Evolutionary conservation across 2,329 filamentous ascomycete genomes (phyloP).

Genomic region (Huntiella abstrusa): DNA sequence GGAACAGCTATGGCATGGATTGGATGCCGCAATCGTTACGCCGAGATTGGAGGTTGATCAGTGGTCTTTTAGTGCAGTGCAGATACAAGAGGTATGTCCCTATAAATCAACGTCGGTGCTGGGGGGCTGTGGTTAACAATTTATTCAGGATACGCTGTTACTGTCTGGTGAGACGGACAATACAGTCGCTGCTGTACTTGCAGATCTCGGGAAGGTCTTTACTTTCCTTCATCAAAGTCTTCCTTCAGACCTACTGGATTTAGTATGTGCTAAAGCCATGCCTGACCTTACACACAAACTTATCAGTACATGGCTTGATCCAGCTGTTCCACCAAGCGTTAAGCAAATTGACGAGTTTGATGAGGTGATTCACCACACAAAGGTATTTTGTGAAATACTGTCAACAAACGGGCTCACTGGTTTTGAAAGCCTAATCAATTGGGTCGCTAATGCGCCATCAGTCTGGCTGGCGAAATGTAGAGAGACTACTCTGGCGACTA

Average conservation of each 20-base stretch:
- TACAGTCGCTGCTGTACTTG: conserved; percentile 31
- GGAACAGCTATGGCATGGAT: conserved; percentile 39
- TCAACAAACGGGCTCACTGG: conserved; percentile 43
- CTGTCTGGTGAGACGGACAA: conserved; percentile 25
- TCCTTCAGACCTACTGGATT: conserved; percentile 33
- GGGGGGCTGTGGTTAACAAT: conserved; percentile 7
- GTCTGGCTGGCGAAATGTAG: conserved; percentile 75
- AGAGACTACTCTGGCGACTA: conserved; percentile 57
- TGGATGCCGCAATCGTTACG: conserved; percentile 41
- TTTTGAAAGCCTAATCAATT: conserved; percentile 48
- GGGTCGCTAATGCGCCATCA: conserved; percentile 61
- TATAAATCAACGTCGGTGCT: neutral
- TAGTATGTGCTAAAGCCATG: conserved; percentile 52
- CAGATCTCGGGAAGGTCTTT: conserved; percentile 33
- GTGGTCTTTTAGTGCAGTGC: conserved; percentile 22
- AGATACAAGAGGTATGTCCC: conserved; percentile 22
- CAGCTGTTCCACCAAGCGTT: conserved; percentile 57
- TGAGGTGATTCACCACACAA: conserved; percentile 43
- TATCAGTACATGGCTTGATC: conserved; percentile 55
- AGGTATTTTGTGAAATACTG: conserved; percentile 44
- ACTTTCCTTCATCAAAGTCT: conserved; percentile 32
- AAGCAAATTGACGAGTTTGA: conserved; percentile 55
- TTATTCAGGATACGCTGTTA: conserved; percentile 23
- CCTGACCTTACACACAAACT: conserved; percentile 48
- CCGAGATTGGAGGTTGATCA: conserved; percentile 34